Percentiles rank a stretch among this genome's conserved stretches.
phyloP scores from a whole-genome alignment of 2,329 filamentous ascomycete genomes.

The Alternaria sp. region DNA sequence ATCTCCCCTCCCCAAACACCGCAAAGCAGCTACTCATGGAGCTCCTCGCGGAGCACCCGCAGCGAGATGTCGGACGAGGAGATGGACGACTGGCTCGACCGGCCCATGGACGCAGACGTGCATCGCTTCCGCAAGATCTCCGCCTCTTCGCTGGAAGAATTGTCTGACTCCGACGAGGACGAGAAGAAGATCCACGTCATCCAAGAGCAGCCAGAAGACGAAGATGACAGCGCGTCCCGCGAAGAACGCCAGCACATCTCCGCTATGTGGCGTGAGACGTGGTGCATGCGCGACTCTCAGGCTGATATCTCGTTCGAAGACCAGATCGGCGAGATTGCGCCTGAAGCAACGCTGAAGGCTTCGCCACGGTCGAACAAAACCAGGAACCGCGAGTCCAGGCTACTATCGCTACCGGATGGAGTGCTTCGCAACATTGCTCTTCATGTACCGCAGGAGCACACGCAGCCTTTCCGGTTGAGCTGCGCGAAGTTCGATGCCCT shows the following conservation, averaged over 20 bases:
- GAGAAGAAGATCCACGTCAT: constrained; percentile 14
- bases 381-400: neutral
- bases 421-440: constrained; percentile 1
- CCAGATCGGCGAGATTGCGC: neutral
- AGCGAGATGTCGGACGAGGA: constrained; percentile 26
- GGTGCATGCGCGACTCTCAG: neutral
- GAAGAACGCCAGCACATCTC: neutral
- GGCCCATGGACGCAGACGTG: constrained; percentile 23
- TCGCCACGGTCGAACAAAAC: neutral
- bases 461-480: constrained; percentile 3
- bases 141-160: constrained; percentile 4
- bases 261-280: constrained; percentile 10
- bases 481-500: neutral
- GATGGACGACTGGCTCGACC: constrained; percentile 27
- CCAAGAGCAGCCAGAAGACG: constrained; percentile 6
- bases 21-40: constrained; percentile 1
- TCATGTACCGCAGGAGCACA: neutral
- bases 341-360: neutral
- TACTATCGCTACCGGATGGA: neutral
- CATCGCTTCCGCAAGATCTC: constrained; percentile 20
- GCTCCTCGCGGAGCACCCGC: constrained; percentile 10
- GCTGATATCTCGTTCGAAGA: neutral
- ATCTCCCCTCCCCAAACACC: constrained; percentile 11
- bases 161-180: neutral
- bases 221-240: neutral